phyloP scores from a whole-genome alignment of 129 eudicot species.

The Lactuca sativa region DNA sequence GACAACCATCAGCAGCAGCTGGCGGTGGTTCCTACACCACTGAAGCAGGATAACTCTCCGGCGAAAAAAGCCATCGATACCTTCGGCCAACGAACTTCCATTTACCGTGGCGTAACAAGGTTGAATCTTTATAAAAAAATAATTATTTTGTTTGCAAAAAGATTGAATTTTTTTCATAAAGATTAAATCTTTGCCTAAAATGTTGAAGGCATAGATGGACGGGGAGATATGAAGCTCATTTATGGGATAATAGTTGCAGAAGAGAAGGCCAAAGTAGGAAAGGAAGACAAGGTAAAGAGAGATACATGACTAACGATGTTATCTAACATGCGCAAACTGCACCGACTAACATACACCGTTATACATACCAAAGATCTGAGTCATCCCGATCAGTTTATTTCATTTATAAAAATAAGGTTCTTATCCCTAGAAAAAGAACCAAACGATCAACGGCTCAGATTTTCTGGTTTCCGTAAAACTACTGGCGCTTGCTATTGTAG shows the following conservation, averaged over 20 bases:
- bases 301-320: neutral
- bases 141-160: neutral
- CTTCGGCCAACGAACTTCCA: conserved; percentile 83
- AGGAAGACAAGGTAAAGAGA: conserved; percentile 82
- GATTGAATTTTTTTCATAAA: neutral
- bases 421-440: conserved; percentile 23
- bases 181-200: neutral
- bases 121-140: neutral
- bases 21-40: conserved; percentile 32
- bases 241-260: conserved; percentile 91
- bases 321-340: conserved; percentile 16
- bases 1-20: conserved; percentile 31
- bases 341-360: conserved; percentile 30
- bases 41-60: conserved; percentile 29
- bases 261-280: conserved; percentile 94
- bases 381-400: conserved; percentile 17
- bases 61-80: conserved; percentile 58
- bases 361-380: conserved; percentile 32
- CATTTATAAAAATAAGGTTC: conserved; percentile 8
- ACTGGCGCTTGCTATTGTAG: conserved; percentile 22
- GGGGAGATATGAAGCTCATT: conserved; percentile 92
- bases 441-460: conserved; percentile 36
- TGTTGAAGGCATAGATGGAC: conserved; percentile 87
- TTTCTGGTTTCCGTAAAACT: conserved; percentile 39
- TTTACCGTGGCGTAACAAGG: conserved; percentile 92